A percentile compares a stretch with the other conserved stretches of the same genome.
Evolutionary conservation across 768 basidiomycete species (phyloP).

Genomic region (Trametes coccinea): DNA sequence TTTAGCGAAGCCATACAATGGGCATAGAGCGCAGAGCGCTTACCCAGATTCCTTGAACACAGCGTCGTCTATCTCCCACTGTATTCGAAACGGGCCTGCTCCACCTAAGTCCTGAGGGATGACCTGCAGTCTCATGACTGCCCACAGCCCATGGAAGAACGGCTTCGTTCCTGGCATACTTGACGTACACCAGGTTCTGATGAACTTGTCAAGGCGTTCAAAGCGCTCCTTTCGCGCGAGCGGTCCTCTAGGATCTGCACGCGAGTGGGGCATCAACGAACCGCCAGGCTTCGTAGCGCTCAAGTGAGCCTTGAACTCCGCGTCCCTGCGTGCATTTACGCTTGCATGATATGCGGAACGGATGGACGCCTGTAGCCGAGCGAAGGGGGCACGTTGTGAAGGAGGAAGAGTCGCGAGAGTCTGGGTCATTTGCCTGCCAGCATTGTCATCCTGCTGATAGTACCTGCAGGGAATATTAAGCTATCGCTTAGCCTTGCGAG

Average conservation of each 20-base stretch:
- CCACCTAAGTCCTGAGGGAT: conserved; percentile 81
- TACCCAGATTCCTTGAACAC: conserved; percentile 94
- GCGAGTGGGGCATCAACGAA: conserved; percentile 72
- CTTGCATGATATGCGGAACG: conserved; percentile 84
- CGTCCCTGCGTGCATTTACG: conserved; percentile 70
- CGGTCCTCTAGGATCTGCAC: conserved; percentile 62
- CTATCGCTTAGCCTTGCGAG: conserved; percentile 6
- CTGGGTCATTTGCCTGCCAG: conserved; percentile 80
- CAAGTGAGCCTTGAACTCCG: conserved; percentile 85
- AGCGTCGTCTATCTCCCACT: conserved; percentile 94
- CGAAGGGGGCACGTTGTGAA: conserved; percentile 84
- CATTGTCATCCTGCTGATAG: conserved; percentile 76
- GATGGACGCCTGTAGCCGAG: conserved; percentile 83
- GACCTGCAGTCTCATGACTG: conserved; percentile 76
- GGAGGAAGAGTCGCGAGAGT: conserved; percentile 78
- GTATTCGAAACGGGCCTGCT: conserved; percentile 67
- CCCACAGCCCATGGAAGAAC: conserved; percentile 80
- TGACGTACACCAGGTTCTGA: conserved; percentile 80
- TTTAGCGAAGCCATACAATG: conserved; percentile 21
- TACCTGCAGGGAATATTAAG: conserved; percentile 55
- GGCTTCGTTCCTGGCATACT: conserved; percentile 90
- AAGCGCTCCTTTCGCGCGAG: conserved; percentile 77
- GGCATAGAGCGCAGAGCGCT: conserved; percentile 38
- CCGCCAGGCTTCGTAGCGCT: conserved; percentile 77
- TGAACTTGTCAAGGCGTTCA: conserved; percentile 73